Evolutionary conservation across 352 stramenopile species (phyloP).

Genomic region (Phytophthora sojae): DNA sequence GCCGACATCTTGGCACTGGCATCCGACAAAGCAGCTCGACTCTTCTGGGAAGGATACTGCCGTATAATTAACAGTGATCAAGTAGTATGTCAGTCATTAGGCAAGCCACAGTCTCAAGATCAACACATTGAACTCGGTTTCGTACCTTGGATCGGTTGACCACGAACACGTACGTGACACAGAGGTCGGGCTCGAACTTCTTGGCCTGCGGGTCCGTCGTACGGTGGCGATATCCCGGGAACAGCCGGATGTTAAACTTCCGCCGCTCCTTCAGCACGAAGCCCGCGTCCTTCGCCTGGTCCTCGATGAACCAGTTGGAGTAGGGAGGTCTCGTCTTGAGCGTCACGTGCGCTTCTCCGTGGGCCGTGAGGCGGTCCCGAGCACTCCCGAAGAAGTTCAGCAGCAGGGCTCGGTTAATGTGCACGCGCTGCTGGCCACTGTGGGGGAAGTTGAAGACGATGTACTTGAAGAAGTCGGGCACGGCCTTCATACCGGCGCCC

Average conservation of each 20-base stretch:
- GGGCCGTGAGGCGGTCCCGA: constrained; percentile 54
- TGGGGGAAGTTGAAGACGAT: constrained; percentile 93
- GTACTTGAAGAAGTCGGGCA: constrained; percentile 76
- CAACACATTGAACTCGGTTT: not conserved
- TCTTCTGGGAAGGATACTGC: constrained; percentile 48
- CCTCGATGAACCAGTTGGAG: constrained; percentile 89
- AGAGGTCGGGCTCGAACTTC: constrained; percentile 84
- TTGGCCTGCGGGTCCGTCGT: constrained; percentile 89
- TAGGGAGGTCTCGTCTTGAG: constrained; percentile 89
- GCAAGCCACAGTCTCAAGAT: not conserved
- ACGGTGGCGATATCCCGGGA: constrained; percentile 88
- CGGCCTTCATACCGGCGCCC: constrained; percentile 14
- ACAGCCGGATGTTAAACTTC: constrained; percentile 75
- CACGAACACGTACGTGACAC: constrained; percentile 89
- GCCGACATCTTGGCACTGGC: constrained; percentile 23
- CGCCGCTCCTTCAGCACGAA: constrained; percentile 84
- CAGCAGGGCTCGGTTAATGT: constrained; percentile 86
- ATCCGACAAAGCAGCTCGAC: constrained; percentile 25
- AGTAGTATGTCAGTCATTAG: not conserved
- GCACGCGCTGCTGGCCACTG: constrained; percentile 87
- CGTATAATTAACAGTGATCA: constrained; percentile 1
- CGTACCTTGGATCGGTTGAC: constrained; percentile 81
- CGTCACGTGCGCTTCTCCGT: constrained; percentile 84
- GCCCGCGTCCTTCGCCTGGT: constrained; percentile 72
- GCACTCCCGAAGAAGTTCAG: constrained; percentile 89